Evolutionary conservation across 148 eudicot species (phyloP), one percentile per base, ranked within the genome.

Genomic region (Suaeda aralocaspica): DNA sequence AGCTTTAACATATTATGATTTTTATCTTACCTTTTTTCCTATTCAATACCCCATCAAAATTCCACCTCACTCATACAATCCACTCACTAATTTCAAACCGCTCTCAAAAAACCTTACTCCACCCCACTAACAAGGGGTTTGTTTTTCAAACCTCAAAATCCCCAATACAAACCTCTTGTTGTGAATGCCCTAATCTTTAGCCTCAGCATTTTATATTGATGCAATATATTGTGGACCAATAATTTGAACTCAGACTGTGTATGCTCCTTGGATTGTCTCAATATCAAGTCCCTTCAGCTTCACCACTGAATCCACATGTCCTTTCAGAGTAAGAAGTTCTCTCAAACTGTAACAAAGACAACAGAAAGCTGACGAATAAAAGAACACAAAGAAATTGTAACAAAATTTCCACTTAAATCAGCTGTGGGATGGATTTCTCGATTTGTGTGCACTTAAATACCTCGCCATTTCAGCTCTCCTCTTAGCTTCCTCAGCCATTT

Each of bases 401-500:
- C 34, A n/a, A 21, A 12, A 22, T 41, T 10, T 46, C 3, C 19
- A 46, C 16, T 46, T 46, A 1, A 14, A 15, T 16, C 50, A 13
- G 15, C n/a, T n/a, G n/a, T n/a, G n/a, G n/a, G n/a, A n/a, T n/a
- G n/a, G n/a, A n/a, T n/a, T n/a, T n/a, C n/a, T n/a, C n/a, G n/a
- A n/a, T n/a, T n/a, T n/a, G n/a, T 21, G 22, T 46, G 25, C 55
- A 61, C 31, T 12, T 39, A 2, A 39, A 59, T 73, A 91, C 97
- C 95, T 91, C 5, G 97, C 95, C 67, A 91, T 91, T 74, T 91
- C 97, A 62, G 97, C 97, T 87, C 97, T 85, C 67, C 95, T 74
- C 67, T 89, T 91, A 31, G 97, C 95, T 76, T 91, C 97, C 75
- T 91, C 97, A 5, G 97, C 97, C 95, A 91, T 85, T 75, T 91